Evolutionary conservation across 495 filamentous ascomycete species (phyloP), one percentile per base, ranked within the genome.

Genomic region (Aspergillus carlsbadensis): DNA sequence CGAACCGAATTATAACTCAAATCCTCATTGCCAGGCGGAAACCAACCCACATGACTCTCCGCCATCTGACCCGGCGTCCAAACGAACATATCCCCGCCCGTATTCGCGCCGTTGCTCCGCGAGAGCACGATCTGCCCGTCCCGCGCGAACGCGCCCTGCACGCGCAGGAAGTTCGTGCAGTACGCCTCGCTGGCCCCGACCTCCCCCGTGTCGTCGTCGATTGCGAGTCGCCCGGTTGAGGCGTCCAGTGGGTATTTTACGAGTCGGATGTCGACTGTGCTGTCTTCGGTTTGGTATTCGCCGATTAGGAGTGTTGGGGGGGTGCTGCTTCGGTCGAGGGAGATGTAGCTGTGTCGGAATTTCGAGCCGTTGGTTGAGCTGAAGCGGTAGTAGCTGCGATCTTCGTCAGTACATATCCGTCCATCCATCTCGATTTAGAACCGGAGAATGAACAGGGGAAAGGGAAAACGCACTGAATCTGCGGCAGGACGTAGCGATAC

Each of bases 401-500:
- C 3, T 10, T 21, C 29, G 10, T n/a, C 22, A n/a, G 22, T 33
- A 14, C 14, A 15, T 31, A 14, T 6, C 1, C 10, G 22, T 7
- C 3, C 8, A 29, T 8, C 3, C 8, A 29, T 29, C 26, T 8
- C 26, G 4, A 3, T 29, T 8, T 29, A 1, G 13, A 11, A 6
- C 13, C 0, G 42, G 1, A 8, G 17, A 31, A 10, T 29, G 31
- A 47, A 33, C 0, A 18, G 6, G 24, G 31, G 17, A 24, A 18
- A 22, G 13, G 17, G 6, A 34, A 34, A 8, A 31, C 58, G 37
- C 14, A 66, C 64, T 59, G 58, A 39, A 64, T 54, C 50, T 66
- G 61, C 18, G 64, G 59, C 31, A 64, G 41, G 18, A 71, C 70
- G 36, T 64, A 73, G 57, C 55, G 61, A 53, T 72, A 71, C 2